Percentiles rank a stretch among this genome's conserved stretches.
These are phyloP conservation scores for Rhazya stricta DNA, from an alignment of 257 asterid species.

Conservation along the genomic window DNA sequence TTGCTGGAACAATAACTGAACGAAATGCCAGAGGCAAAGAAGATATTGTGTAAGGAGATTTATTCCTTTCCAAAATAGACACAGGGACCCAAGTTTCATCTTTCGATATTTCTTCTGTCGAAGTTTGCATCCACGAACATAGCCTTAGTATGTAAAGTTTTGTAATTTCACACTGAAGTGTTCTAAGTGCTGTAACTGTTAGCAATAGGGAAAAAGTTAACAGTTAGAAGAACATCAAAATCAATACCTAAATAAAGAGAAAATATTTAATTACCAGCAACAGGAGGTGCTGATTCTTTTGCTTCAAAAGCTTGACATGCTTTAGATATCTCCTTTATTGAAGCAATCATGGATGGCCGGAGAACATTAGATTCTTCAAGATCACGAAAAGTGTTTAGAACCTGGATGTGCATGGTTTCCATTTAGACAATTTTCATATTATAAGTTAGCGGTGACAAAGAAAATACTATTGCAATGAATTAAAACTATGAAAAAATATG, in stretches of 20 bases:
- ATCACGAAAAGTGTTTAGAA: slow-evolving; percentile 65
- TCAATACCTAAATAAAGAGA: slow-evolving; percentile 13
- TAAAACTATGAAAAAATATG: neutral
- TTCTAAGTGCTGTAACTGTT: slow-evolving; percentile 70
- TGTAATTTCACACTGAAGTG: slow-evolving; percentile 77
- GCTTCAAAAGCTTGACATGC: slow-evolving; percentile 82
- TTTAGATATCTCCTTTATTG: slow-evolving; percentile 70
- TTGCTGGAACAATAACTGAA: slow-evolving; percentile 64
- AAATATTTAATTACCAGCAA: slow-evolving; percentile 52
- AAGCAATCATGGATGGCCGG: slow-evolving; percentile 67
- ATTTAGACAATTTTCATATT: neutral
- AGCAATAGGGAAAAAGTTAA: slow-evolving; percentile 17
- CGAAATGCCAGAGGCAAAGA: slow-evolving; percentile 86
- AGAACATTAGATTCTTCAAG: slow-evolving; percentile 87
- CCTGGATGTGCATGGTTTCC: slow-evolving; percentile 39
- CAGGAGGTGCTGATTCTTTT: slow-evolving; percentile 86
- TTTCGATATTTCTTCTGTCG: slow-evolving; percentile 80
- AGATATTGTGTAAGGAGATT: slow-evolving; percentile 86
- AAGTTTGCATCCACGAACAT: slow-evolving; percentile 93
- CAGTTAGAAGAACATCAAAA: slow-evolving; percentile 23
- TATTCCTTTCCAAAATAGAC: slow-evolving; percentile 86
- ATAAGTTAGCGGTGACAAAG: neutral
- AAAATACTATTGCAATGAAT: neutral
- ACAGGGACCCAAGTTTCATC: slow-evolving; percentile 90
- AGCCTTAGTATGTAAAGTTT: slow-evolving; percentile 77